phyloP scores from a whole-genome alignment of 495 filamentous ascomycete species.

The Penicillium cosmopolitanum region DNA sequence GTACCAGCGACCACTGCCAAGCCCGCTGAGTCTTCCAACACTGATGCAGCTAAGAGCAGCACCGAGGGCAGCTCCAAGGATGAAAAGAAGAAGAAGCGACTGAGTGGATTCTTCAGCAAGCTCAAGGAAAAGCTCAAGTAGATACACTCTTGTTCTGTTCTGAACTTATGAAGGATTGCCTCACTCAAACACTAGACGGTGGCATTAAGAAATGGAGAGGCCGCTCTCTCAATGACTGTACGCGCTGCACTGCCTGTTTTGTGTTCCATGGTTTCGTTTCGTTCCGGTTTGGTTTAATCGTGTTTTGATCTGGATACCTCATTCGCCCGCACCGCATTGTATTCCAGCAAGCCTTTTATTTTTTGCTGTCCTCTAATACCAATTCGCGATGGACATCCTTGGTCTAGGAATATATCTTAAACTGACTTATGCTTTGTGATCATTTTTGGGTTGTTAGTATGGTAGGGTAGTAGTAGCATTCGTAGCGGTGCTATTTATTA shows the following conservation, averaged over 20 bases:
- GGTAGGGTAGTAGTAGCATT: too few relatives aligned
- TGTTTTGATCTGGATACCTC: constrained; percentile 35
- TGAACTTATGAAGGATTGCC: constrained; percentile 8
- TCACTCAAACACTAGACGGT: constrained; percentile 4
- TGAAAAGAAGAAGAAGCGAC: constrained; percentile 53
- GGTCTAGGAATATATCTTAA: constrained; percentile 7
- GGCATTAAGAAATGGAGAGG: constrained; percentile 4
- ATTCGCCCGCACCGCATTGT: constrained; percentile 31
- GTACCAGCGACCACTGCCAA: constrained; percentile 44
- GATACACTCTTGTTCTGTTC: constrained; percentile 10
- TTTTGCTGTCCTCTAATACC: constrained; percentile 21
- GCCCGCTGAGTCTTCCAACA: constrained; percentile 15
- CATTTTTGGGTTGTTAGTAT: too few relatives aligned
- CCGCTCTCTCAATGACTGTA: not conserved
- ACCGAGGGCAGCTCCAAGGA: constrained; percentile 33
- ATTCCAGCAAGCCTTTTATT: constrained; percentile 25
- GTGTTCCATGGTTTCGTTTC: constrained; percentile 5
- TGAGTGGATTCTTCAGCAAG: constrained; percentile 52
- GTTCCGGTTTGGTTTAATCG: constrained; percentile 11
- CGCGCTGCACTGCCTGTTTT: not conserved
- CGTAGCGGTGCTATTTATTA: too few relatives aligned
- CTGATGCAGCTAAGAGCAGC: constrained; percentile 14
- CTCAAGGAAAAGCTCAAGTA: constrained; percentile 56
- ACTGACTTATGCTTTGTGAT: not conserved
- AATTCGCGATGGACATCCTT: constrained; percentile 7